Percentiles rank a stretch among this genome's conserved stretches.
These are phyloP conservation scores for Coprinellus micaceus DNA, from an alignment of 768 basidiomycete species.

Conservation along the genomic window DNA sequence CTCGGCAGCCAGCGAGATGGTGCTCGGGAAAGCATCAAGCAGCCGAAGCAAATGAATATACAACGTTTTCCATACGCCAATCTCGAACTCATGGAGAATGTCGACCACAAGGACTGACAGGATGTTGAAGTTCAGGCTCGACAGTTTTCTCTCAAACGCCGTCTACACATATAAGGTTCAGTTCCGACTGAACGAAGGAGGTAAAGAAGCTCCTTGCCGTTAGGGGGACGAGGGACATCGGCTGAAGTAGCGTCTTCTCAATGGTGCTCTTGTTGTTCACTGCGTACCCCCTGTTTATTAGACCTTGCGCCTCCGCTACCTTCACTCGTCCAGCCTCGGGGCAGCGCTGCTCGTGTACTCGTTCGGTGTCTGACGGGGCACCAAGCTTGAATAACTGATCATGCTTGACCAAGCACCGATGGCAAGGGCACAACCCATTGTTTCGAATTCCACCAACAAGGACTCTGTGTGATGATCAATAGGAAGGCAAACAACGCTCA, in stretches of 20 bases:
- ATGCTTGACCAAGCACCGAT: not conserved
- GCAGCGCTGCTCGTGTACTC: not conserved
- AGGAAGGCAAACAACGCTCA: not conserved
- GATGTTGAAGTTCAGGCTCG: slow-evolving; percentile 12
- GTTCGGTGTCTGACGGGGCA: not conserved
- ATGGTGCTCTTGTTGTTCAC: no score
- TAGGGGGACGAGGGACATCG: no score
- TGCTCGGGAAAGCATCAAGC: slow-evolving; percentile 16
- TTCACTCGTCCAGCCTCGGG: no score
- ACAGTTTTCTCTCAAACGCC: not conserved
- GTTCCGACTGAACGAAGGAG: not conserved
- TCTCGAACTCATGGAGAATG: slow-evolving; percentile 36
- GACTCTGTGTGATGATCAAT: not conserved
- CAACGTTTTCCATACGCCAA: slow-evolving; percentile 34
- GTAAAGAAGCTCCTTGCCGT: no score
- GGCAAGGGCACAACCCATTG: not conserved
- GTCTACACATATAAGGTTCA: not conserved
- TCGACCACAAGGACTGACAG: slow-evolving; percentile 24
- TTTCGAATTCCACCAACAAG: not conserved
- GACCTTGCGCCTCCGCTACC: no score
- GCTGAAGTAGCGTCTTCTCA: no score
- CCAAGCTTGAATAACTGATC: not conserved
- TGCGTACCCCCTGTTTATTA: no score
- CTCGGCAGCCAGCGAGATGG: slow-evolving; percentile 16
- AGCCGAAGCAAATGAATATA: slow-evolving; percentile 34